A percentile compares a stretch with the other conserved stretches of the same genome.
Evolutionary conservation across 1,139 yeast species (phyloP).

Genomic region (Nakaseomyces sp.): DNA sequence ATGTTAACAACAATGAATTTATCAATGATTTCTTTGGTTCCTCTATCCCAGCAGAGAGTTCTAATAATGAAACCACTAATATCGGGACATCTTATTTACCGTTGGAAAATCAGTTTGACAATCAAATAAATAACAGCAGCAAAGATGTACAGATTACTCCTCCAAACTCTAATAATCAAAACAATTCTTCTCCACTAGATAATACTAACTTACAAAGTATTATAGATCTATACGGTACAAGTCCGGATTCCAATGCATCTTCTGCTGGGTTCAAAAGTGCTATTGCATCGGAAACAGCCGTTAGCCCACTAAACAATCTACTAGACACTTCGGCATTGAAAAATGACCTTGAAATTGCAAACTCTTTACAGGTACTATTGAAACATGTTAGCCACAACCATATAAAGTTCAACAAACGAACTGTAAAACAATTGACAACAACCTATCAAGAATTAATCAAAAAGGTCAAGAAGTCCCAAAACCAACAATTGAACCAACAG

Average conservation of each 20-base stretch:
- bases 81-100: neutral
- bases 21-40: slow-evolving; percentile 1
- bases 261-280: neutral
- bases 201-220: neutral
- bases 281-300: neutral
- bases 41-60: neutral
- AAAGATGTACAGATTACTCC: neutral
- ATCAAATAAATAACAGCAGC: neutral
- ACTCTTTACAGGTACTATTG: neutral
- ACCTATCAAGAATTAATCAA: slow-evolving; percentile 2
- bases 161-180: slow-evolving; percentile 1
- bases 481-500: neutral
- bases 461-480: slow-evolving; percentile 2
- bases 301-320: neutral
- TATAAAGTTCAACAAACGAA: slow-evolving; percentile 1
- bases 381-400: slow-evolving; percentile 1
- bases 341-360: slow-evolving; percentile 3
- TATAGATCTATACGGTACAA: slow-evolving; percentile 4
- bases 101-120: neutral
- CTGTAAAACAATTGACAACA: slow-evolving; percentile 1
- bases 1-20: slow-evolving; percentile 1
- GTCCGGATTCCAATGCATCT: slow-evolving; percentile 3
- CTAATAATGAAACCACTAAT: neutral
- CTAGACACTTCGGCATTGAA: neutral
- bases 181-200: slow-evolving; percentile 1